Conservation (phyloP, 2,329 filamentous ascomycete species). For the Penicillium capsulatum region DNA sequence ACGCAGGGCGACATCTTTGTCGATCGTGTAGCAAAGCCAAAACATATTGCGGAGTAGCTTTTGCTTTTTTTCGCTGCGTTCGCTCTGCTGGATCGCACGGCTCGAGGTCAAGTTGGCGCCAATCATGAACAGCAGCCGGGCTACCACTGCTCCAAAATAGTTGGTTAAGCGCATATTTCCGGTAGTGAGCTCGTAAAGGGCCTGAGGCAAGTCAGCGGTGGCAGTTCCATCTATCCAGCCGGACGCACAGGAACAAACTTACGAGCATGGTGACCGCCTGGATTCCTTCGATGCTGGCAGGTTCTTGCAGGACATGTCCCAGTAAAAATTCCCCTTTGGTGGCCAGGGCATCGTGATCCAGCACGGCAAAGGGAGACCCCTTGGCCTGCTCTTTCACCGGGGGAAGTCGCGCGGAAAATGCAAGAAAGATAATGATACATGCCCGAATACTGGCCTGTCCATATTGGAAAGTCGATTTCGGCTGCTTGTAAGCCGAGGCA, state of each 20-base stretch:
- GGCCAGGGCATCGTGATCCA: slow-evolving; percentile 44
- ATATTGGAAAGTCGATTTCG: slow-evolving; percentile 12
- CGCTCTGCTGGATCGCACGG: slow-evolving; percentile 5
- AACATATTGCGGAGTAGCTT: slow-evolving; percentile 44
- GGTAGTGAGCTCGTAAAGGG: slow-evolving; percentile 43
- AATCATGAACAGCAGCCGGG: slow-evolving; percentile 49
- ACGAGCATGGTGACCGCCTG: slow-evolving; percentile 51
- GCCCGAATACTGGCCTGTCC: slow-evolving; percentile 40
- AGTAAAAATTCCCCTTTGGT: slow-evolving; percentile 44
- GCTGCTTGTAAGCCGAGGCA: slow-evolving; percentile 42
- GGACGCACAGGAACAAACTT: slow-evolving; percentile 18
- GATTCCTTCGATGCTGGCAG: slow-evolving; percentile 41
- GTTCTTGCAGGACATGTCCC: slow-evolving; percentile 42
- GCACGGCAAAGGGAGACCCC: slow-evolving; percentile 1
- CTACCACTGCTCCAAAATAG: slow-evolving; percentile 46
- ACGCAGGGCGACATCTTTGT: slow-evolving; percentile 38
- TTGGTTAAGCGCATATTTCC: slow-evolving; percentile 48
- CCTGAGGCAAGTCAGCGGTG: slow-evolving; percentile 14
- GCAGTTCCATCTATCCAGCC: background rate
- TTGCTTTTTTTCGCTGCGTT: slow-evolving; percentile 18
- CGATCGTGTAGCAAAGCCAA: slow-evolving; percentile 37
- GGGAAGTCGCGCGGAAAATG: slow-evolving; percentile 33
- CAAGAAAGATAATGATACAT: slow-evolving; percentile 50
- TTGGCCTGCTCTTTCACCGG: slow-evolving; percentile 5
- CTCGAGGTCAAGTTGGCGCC: slow-evolving; percentile 42